Evolutionary conservation across 2,329 filamentous ascomycete genomes (phyloP), one percentile per base, ranked within the genome.

Genomic region (Mycosphaerella sp.): DNA sequence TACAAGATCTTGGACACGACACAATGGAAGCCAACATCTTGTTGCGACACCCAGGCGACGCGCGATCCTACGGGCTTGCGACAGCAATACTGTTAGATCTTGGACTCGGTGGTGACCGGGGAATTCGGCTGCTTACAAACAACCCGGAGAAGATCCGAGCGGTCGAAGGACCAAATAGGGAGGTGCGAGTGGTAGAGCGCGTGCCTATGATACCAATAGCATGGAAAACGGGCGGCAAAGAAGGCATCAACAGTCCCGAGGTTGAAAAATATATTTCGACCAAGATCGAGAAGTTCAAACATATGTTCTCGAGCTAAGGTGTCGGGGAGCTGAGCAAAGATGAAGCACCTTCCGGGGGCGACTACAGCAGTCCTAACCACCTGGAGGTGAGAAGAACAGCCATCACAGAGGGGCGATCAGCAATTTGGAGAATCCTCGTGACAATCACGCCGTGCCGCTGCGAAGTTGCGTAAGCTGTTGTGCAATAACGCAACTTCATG

Each of bases 141-240:
- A 98, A 98, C 66, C 93, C 93, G 0, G 93, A 98, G 64, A 98
- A 98, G 76, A 88, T 98, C 41, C 79, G 89, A 12, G 93, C 93
- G 0, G 87, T 98, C 0, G 93, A 98, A 70, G 93, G 93, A 0
- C 91, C 91, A 0, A 88, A 88, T 61, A 77, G 90, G 9, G 92
- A 98, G 73, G 79, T 98, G 10, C 79, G 86, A 7, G 93, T 98
- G 2, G 87, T 80, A 61, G 92, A 97, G 72, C 76, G 93, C 44
- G 91, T 98, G 10, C 85, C 91, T 1, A 98, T 98, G 93, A 85
- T 98, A 54, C 93, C 93, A 2, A 70, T 97, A 57, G 91, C 89
- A 8, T 98, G 93, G 93, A 87, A 87, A 67, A 81, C 79, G 7
- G 89, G 87, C 1, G 81, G 82, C 4, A 82, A 84, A 63, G 85